A percentile compares a stretch with the other conserved stretches of the same genome.
phyloP scores from a whole-genome alignment of 179 eudicot species.

The Corrigiola litoralis region DNA sequence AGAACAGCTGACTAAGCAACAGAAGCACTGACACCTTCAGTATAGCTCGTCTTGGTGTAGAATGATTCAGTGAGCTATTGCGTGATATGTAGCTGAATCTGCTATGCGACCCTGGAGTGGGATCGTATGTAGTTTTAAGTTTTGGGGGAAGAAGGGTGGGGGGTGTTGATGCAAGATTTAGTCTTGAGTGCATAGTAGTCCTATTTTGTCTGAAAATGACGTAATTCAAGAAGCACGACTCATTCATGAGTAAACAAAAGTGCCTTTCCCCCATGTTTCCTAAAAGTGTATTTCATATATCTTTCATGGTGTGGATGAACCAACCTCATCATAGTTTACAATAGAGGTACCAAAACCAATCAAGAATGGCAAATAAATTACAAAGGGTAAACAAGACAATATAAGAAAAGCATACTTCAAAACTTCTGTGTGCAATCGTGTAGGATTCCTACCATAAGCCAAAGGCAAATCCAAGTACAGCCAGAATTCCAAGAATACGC shows the following conservation, averaged over 20 bases:
- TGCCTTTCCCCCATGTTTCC: no score
- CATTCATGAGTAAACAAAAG: no score
- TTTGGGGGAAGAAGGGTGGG: no score
- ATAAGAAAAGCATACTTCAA: neutral
- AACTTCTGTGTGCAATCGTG: neutral
- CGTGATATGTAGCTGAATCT: neutral
- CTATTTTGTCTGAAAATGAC: no score
- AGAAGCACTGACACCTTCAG: neutral
- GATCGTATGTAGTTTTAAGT: no score
- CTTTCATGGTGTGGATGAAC: neutral
- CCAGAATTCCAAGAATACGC: constrained; percentile 28
- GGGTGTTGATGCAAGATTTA: no score
- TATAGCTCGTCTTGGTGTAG: neutral
- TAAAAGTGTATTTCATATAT: neutral
- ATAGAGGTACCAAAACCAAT: constrained; percentile 2
- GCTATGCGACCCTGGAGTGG: no score
- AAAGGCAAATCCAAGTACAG: constrained; percentile 25
- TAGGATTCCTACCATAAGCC: constrained; percentile 23
- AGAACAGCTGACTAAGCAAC: neutral
- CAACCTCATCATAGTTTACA: constrained; percentile 8
- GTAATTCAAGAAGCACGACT: no score
- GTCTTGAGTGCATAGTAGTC: no score
- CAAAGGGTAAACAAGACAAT: neutral
- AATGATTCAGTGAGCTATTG: neutral
- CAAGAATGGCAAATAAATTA: constrained; percentile 5